A percentile compares a stretch with the other conserved stretches of the same genome.
Conservation (phyloP, 148 eudicot species). For the Persicaria tinctoria region DNA sequence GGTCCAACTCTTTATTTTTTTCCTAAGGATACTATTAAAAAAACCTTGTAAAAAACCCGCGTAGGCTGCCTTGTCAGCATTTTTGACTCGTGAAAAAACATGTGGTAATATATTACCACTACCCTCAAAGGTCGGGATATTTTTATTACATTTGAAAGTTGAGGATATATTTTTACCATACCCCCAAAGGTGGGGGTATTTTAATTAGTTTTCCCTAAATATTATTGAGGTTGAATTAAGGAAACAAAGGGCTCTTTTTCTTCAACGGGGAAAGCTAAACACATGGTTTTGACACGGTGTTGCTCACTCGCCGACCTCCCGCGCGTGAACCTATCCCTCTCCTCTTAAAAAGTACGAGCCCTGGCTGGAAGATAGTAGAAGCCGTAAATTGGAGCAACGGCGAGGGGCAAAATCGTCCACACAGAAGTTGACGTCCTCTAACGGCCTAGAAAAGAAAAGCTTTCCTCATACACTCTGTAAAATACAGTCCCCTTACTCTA, state of each 20-base stretch:
- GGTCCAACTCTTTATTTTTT: no score
- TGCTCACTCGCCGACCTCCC: not conserved
- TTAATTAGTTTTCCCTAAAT: no score
- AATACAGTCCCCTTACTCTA: conserved; percentile 22
- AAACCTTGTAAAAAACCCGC: no score
- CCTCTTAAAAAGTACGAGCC: not conserved
- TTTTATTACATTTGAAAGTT: no score
- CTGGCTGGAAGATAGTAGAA: not conserved
- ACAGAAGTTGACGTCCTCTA: conserved; percentile 24
- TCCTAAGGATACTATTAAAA: no score
- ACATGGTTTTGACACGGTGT: conserved; percentile 4
- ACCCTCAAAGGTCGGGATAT: no score
- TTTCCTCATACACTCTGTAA: conserved; percentile 30
- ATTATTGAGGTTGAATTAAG: not conserved
- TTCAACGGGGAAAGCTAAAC: not conserved
- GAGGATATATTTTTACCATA: no score
- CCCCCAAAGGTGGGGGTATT: no score
- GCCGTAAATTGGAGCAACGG: conserved; percentile 3
- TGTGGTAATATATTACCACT: no score
- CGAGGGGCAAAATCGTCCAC: conserved; percentile 19
- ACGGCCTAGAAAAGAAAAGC: conserved; percentile 24
- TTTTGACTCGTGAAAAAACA: no score
- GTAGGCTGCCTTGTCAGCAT: no score
- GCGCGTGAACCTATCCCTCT: not conserved
- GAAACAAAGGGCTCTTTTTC: not conserved